A percentile compares a stretch with the other conserved stretches of the same genome.
Conservation (phyloP, 2,329 filamentous ascomycete genomes). For the Sporothrix euskadiensis region DNA sequence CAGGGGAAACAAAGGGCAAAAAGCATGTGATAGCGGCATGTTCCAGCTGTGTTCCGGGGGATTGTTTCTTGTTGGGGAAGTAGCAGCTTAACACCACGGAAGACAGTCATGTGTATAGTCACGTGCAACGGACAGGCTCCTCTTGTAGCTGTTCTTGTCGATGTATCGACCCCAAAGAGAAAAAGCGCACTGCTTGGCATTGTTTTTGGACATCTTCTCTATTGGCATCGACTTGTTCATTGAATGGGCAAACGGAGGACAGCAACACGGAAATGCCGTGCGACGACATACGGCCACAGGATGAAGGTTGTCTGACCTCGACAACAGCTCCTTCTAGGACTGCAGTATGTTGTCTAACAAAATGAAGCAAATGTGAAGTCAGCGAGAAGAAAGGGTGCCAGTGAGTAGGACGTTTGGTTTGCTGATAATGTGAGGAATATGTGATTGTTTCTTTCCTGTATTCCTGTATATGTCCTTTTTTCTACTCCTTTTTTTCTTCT, state of each 20-base stretch:
- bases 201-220: background rate
- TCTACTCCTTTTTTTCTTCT: too few relatives aligned
- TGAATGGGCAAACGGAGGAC: background rate
- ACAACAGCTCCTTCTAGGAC: background rate
- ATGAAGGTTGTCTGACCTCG: background rate
- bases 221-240: background rate
- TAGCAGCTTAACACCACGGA: background rate
- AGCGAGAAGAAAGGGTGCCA: background rate
- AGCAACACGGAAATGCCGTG: background rate
- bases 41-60: constrained; percentile 9
- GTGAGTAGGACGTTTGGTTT: background rate
- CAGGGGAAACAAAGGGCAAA: background rate
- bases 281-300: background rate
- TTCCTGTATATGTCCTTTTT: too few relatives aligned
- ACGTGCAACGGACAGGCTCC: background rate
- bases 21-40: constrained; percentile 23
- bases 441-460: too few relatives aligned
- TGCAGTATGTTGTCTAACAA: background rate
- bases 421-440: background rate
- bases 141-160: background rate
- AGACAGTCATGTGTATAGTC: background rate
- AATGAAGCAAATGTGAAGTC: background rate
- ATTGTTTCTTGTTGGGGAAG: constrained; percentile 12
- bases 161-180: background rate
- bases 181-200: background rate